Evolutionary conservation across 2,329 filamentous ascomycete genomes (phyloP), one percentile per base, ranked within the genome.

Genomic region (Thermothelomyces thermophilus): DNA sequence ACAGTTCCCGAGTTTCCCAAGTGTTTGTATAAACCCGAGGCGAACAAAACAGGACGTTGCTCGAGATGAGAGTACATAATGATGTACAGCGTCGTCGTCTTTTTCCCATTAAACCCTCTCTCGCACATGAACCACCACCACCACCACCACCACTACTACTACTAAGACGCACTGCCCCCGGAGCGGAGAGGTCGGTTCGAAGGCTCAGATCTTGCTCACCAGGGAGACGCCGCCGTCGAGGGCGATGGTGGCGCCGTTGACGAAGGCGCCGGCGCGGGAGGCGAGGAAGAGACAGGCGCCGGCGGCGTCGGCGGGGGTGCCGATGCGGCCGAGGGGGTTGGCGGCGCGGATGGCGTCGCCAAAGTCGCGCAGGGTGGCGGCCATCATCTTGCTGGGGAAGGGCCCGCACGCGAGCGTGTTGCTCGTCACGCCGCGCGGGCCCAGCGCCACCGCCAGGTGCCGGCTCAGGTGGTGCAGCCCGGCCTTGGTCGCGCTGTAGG

Each of bases 371-470:
- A 86, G 67, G 51, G 79, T 80, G 17, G 73, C 74, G 50, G 73
- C 74, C 80, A 83, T 83, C 82, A 85, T 86, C 70, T 82, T 83
- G 53, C 74, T 82, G 56, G 82, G 73, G 53, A 85, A 86, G 3
- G 84, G 84, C 3, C 85, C 85, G 61, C 84, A 87, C 5, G 85
- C 85, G 49, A 89, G 67, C 3, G 81, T 80, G 62, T 89, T 89
- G 55, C 70, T 75, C 31, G 82, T 85, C 52, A 86, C 75, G 46
- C 77, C 72, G 37, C 76, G 61, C 50, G 75, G 76, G 0, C 82
- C 82, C 30, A 86, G 66, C 59, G 82, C 77, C 44, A 73, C 70
- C 2, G 81, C 80, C 35, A 85, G 64, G 11, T 82, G 77, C 24
- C 79, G 67, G 41, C 70, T 75, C 60, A 85, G 68, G 56, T 85